Evolutionary conservation across 192 early-diverging fungal species (phyloP).

Genomic region (Coemansia reversa): DNA sequence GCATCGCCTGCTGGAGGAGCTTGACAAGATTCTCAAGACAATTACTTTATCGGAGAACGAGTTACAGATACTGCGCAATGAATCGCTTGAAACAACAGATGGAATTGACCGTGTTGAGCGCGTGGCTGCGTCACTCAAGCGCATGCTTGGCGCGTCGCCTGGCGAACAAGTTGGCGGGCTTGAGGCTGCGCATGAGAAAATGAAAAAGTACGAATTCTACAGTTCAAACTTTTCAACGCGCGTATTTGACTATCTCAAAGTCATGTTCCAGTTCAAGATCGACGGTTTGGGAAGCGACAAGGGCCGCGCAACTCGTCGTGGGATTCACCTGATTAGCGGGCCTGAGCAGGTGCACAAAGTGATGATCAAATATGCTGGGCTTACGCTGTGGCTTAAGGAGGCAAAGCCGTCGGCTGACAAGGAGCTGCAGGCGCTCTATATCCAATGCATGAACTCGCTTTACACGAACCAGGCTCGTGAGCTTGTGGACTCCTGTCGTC

Average conservation of each 20-base stretch:
- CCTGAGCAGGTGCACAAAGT: constrained; percentile 65
- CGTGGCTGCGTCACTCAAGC: constrained; percentile 66
- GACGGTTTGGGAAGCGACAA: constrained; percentile 58
- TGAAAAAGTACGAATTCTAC: constrained; percentile 67
- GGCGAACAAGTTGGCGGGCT: constrained; percentile 56
- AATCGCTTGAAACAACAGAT: constrained; percentile 61
- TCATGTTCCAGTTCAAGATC: constrained; percentile 65
- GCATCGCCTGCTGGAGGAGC: constrained; percentile 76
- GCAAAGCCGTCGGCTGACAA: constrained; percentile 68
- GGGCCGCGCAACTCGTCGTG: constrained; percentile 25
- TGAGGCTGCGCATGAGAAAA: constrained; percentile 59
- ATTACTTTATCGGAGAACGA: constrained; percentile 65
- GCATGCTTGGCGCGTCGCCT: constrained; percentile 61
- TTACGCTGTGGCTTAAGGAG: constrained; percentile 72
- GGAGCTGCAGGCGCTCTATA: constrained; percentile 70
- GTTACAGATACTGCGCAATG: constrained; percentile 63
- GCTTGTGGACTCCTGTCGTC: constrained; percentile 57
- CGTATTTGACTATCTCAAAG: constrained; percentile 64
- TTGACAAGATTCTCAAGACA: constrained; percentile 73
- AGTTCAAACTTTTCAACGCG: constrained; percentile 65
- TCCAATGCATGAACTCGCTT: constrained; percentile 56
- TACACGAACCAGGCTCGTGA: constrained; percentile 58
- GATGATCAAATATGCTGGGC: constrained; percentile 64
- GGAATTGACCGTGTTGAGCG: constrained; percentile 63
- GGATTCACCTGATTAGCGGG: constrained; percentile 45